These are phyloP conservation scores for Oryza longistaminata DNA, from an alignment of 176 grass and related monocot genomes.

Conservation along the genomic window DNA sequence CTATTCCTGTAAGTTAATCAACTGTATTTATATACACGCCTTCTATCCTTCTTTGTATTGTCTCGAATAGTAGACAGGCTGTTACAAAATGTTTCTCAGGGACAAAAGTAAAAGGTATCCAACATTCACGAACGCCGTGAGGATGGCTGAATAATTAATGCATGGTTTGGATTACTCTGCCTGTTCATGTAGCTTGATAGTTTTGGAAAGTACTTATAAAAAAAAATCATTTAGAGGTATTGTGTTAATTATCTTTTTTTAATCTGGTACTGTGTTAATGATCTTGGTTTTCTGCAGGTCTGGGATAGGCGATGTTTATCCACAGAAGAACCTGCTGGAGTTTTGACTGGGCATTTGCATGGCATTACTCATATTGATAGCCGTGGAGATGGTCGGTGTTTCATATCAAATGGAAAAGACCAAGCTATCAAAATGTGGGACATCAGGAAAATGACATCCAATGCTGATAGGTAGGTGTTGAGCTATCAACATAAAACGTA, in stretches of 20 bases:
- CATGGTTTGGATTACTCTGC: too few relatives aligned
- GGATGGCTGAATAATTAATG: too few relatives aligned
- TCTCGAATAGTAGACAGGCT: neutral
- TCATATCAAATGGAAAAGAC: slow-evolving; percentile 96
- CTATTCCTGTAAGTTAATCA: neutral
- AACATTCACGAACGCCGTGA: too few relatives aligned
- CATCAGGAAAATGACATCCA: slow-evolving; percentile 82
- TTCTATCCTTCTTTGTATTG: neutral
- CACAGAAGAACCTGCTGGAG: slow-evolving; percentile 67
- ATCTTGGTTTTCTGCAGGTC: slow-evolving; percentile 53
- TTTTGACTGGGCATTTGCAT: slow-evolving; percentile 76
- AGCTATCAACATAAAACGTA: neutral
- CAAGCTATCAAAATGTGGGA: slow-evolving; percentile 87
- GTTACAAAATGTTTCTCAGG: neutral
- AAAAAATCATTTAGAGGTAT: slow-evolving; percentile 24
- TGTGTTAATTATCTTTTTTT: slow-evolving; percentile 24
- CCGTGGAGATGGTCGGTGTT: slow-evolving; percentile 84
- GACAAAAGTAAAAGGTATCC: too few relatives aligned
- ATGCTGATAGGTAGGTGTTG: slow-evolving; percentile 40
- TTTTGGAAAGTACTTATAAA: neutral
- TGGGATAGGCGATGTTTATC: slow-evolving; percentile 85
- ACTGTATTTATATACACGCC: neutral
- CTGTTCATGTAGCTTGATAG: neutral
- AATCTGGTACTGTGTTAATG: slow-evolving; percentile 1
- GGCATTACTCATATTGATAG: slow-evolving; percentile 90